Evolutionary conservation across 306 rosid species (phyloP).

Genomic region (Cucurbita pepo): DNA sequence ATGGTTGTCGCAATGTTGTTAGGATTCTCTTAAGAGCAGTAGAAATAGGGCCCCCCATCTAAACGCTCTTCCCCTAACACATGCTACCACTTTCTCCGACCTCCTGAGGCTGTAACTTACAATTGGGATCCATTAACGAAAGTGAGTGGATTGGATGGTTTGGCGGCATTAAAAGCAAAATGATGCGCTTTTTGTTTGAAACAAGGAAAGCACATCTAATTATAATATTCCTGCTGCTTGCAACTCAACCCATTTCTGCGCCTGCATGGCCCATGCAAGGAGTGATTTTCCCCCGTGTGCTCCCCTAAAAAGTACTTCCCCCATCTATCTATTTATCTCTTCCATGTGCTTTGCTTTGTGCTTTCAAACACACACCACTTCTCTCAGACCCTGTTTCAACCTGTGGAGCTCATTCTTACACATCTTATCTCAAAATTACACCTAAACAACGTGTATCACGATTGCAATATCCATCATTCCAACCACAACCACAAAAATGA

Average conservation of each 20-base stretch:
- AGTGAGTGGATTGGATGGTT: background rate
- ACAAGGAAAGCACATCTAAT: background rate
- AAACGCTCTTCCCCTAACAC: background rate
- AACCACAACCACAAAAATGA: background rate
- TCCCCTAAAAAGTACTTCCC: background rate
- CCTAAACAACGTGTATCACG: background rate
- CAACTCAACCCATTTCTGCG: background rate
- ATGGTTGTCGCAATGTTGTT: background rate
- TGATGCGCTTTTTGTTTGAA: background rate
- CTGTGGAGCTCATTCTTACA: background rate
- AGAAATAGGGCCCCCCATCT: background rate
- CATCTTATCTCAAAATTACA: background rate
- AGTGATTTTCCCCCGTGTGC: constrained; percentile 1
- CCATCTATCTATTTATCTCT: background rate
- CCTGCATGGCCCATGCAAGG: constrained; percentile 6
- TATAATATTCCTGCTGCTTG: background rate
- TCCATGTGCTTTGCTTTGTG: background rate
- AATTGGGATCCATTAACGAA: constrained; percentile 1
- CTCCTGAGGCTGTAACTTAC: background rate
- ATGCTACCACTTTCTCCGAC: constrained; percentile 3
- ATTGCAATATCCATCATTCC: background rate
- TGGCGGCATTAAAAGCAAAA: constrained; percentile 1
- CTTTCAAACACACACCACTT: background rate
- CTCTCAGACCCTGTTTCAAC: background rate
- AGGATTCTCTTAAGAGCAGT: background rate